Evolutionary conservation across 225 moss, liverwort and hornwort genomes (phyloP).

Genomic region (Asterella californica): DNA sequence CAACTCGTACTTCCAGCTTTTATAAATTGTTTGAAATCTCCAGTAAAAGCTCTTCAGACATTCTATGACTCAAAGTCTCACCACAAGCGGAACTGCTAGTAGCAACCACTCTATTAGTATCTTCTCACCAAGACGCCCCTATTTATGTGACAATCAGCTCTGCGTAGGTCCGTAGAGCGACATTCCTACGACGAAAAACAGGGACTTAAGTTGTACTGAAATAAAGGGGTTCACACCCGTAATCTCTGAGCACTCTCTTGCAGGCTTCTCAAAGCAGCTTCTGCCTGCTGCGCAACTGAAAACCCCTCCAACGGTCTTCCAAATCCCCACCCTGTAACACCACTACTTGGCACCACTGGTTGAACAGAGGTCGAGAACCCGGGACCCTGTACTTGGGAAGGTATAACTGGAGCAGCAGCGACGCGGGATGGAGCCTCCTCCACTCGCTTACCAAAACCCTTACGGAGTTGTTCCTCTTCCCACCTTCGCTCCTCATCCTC

Average conservation of each 20-base stretch:
- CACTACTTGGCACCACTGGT: slow-evolving; percentile 40
- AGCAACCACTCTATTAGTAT: too few species aligned
- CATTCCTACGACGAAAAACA: not conserved
- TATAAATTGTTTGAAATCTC: too few species aligned
- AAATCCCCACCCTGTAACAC: slow-evolving; percentile 66
- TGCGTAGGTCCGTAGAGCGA: too few species aligned
- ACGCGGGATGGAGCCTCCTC: slow-evolving; percentile 60
- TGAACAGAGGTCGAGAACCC: slow-evolving; percentile 38
- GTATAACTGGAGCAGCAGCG: slow-evolving; percentile 31
- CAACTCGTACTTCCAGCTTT: too few species aligned
- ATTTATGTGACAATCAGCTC: too few species aligned
- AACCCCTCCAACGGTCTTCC: slow-evolving; percentile 61
- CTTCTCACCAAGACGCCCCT: too few species aligned
- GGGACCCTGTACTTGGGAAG: slow-evolving; percentile 25
- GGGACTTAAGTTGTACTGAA: not conserved
- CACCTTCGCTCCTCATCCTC: slow-evolving; percentile 90
- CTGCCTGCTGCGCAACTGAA: slow-evolving; percentile 71
- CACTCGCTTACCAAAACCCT: slow-evolving; percentile 90
- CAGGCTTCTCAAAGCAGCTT: slow-evolving; percentile 65
- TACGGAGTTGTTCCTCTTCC: slow-evolving; percentile 97
- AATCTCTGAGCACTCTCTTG: slow-evolving; percentile 70
- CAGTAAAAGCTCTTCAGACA: too few species aligned
- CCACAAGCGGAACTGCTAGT: too few species aligned
- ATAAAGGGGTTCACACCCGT: slow-evolving; percentile 45
- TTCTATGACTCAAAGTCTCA: not conserved